Conservation (phyloP, 257 asterid species). For the Primulina tabacum region DNA sequence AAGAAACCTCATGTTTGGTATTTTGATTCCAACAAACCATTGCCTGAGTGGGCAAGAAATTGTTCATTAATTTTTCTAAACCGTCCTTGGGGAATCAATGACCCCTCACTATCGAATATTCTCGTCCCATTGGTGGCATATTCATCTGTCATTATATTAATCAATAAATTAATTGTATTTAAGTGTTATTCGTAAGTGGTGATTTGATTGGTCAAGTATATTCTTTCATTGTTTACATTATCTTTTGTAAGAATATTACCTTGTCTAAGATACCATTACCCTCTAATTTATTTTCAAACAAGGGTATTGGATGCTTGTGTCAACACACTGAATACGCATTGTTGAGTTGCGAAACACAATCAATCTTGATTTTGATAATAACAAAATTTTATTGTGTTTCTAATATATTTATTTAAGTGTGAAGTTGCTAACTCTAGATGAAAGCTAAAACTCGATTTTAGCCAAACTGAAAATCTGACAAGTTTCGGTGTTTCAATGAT, state of each 20-base stretch:
- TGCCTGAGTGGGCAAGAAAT: conserved; percentile 9
- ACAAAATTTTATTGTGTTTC: no score
- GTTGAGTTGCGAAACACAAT: no score
- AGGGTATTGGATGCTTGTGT: background rate
- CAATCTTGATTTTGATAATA: no score
- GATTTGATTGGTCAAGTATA: conserved; percentile 25
- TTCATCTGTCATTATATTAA: conserved; percentile 13
- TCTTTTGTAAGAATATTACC: conserved; percentile 29
- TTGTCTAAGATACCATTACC: conserved; percentile 12
- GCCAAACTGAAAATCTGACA: no score
- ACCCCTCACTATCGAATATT: conserved; percentile 30
- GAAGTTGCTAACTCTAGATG: no score
- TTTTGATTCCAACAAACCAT: conserved; percentile 10
- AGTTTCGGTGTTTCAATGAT: no score
- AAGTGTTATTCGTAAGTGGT: conserved; percentile 1
- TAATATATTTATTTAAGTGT: no score
- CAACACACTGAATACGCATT: no score
- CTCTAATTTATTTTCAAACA: background rate
- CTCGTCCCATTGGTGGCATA: conserved; percentile 24
- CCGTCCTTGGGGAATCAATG: conserved; percentile 17
- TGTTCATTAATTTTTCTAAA: conserved; percentile 1
- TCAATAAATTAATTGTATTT: background rate
- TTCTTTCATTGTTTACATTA: conserved; percentile 24
- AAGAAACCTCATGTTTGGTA: background rate
- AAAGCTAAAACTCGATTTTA: no score